Base-by-base conservation (phyloP, 176 grass and related monocot genomes). In the Areca catechu region DNA sequence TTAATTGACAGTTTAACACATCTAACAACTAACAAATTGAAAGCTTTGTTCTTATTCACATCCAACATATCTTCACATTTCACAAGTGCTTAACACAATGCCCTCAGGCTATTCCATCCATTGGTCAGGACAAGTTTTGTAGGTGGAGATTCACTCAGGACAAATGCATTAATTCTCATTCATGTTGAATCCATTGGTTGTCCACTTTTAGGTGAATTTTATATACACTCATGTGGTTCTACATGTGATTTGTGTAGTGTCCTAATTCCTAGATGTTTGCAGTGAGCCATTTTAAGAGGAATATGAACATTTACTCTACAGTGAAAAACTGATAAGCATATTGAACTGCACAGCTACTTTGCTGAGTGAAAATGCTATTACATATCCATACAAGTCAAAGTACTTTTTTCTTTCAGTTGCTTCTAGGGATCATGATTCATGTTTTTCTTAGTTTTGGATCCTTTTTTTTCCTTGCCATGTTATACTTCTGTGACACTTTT, bases 141-240 rank as follows among this genome's bases (percentile, higher is more conserved):
- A 88, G 92, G 83, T 97, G 20, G 75, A 97, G 54, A 97, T 97
- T 30, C 77, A 90, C 79, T 88, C 86, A 69, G 92, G 92, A 62
- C 74, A 82, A 27, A 86, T 83, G 22, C 86, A 88, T 53, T 86
- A 97, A 97, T 97, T 47, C 67, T 78, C 6, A 97, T 97, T 67
- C 86, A 97, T 51, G 72, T 97, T 74, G 74, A 83, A 67, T 90
- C 75, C 56, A 71, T 80, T 63, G 83, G 92, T 15, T 83, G 90
- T 76, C 83, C 86, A 65, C 92, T 97, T 82, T 71, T 90, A 63
- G 92, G 92, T 76, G 61, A 75, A 65, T 61, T 71, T 7, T 34
- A 14, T 47, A 64, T 49, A 57, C 7, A 25, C 28, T 47, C 47
- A n/a, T 70, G 43, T 55, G 10, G 24, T 25, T 57, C 66, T 70